These are phyloP conservation scores for Cucurbita moschata DNA, from an alignment of 306 rosid genomes.

Conservation along the genomic window DNA sequence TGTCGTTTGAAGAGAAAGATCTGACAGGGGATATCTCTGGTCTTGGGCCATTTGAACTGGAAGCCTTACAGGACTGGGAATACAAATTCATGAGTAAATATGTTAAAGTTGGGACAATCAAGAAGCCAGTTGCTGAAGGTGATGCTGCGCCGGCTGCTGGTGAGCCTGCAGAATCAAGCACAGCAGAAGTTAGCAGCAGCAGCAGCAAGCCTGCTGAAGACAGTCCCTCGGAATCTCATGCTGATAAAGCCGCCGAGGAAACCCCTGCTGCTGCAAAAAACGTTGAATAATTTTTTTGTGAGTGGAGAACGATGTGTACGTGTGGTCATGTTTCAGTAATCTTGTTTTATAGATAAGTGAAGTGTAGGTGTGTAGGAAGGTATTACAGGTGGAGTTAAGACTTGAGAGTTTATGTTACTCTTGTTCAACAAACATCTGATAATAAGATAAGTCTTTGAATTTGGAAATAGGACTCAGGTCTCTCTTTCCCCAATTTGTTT, in stretches of 20 bases:
- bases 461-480: not conserved
- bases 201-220: constrained; percentile 28
- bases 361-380: not conserved
- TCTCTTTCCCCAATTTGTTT: not conserved
- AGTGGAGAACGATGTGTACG: not conserved
- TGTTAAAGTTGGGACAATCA: constrained; percentile 67
- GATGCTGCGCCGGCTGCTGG: constrained; percentile 20
- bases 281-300: not conserved
- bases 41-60: constrained; percentile 65
- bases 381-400: not conserved
- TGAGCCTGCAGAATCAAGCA: constrained; percentile 28
- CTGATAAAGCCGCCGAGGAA: constrained; percentile 41
- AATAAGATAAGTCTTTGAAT: not conserved
- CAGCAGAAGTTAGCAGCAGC: constrained; percentile 7
- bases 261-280: constrained; percentile 12
- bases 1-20: constrained; percentile 91
- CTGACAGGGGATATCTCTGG: constrained; percentile 76
- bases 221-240: constrained; percentile 31
- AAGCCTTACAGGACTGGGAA: constrained; percentile 93
- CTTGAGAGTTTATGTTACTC: not conserved
- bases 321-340: not conserved
- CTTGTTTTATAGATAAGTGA: not conserved
- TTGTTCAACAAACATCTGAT: constrained; percentile 1
- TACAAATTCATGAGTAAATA: constrained; percentile 83
- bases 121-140: constrained; percentile 23